A percentile compares a stretch with the other conserved stretches of the same genome.
Evolutionary conservation across 495 filamentous ascomycete genomes (phyloP).

Genomic region (Pseudevernia furfuracea): DNA sequence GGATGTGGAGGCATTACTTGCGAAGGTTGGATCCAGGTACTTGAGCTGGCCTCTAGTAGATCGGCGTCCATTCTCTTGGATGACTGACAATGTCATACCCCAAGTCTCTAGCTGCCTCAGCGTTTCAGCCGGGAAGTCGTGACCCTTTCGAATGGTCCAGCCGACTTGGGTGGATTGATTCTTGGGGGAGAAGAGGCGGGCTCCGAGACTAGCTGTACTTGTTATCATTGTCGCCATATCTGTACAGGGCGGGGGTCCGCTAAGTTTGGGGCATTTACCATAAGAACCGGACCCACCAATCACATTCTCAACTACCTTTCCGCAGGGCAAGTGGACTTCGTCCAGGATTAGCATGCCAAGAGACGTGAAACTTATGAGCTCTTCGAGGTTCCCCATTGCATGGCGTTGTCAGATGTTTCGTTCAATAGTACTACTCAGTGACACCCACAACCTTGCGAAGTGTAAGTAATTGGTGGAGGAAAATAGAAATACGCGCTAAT

Average conservation of each 20-base stretch:
- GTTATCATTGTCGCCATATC: slow-evolving; percentile 7
- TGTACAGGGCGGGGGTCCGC: not conserved
- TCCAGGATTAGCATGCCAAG: slow-evolving; percentile 36
- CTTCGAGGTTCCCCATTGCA: not conserved
- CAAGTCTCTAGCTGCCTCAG: slow-evolving; percentile 24
- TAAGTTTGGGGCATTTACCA: slow-evolving; percentile 19
- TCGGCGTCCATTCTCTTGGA: slow-evolving; percentile 4
- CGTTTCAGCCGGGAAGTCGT: slow-evolving; percentile 25
- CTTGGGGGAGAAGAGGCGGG: slow-evolving; percentile 28
- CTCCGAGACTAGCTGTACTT: slow-evolving; percentile 32
- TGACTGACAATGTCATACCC: slow-evolving; percentile 14
- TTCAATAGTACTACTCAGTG: too few relatives aligned
- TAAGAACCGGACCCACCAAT: slow-evolving; percentile 35
- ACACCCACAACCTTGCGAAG: too few relatives aligned
- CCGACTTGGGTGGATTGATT: slow-evolving; percentile 18
- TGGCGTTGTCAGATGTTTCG: not conserved
- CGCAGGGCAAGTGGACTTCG: slow-evolving; percentile 29
- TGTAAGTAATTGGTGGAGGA: not conserved
- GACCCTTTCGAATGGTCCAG: slow-evolving; percentile 25
- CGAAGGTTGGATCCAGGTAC: slow-evolving; percentile 21
- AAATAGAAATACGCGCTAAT: not conserved
- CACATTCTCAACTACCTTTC: slow-evolving; percentile 27
- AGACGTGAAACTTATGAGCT: slow-evolving; percentile 1
- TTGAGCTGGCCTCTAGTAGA: slow-evolving; percentile 26
- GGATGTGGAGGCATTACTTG: slow-evolving; percentile 10